Conservation (phyloP, 2,329 filamentous ascomycete species). For the Zymoseptoria passerinii region DNA sequence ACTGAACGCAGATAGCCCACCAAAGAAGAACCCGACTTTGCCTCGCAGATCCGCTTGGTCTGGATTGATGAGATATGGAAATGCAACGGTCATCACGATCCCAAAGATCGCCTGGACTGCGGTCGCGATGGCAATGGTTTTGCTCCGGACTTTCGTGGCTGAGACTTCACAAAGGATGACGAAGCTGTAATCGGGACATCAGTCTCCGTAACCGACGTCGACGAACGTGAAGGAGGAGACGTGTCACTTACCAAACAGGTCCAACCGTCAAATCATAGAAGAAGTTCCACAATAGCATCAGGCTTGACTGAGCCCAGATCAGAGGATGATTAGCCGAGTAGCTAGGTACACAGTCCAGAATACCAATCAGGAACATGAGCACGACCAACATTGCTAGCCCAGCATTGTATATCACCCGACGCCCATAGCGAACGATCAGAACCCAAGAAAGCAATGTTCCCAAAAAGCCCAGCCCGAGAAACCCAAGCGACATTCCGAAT, state of each 20-base stretch:
- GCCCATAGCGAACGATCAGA: conserved; percentile 28
- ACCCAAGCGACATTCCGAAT: conserved; percentile 35
- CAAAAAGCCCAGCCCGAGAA: conserved; percentile 36
- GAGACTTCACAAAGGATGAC: conserved; percentile 33
- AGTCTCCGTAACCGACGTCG: not conserved
- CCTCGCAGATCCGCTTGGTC: conserved; percentile 33
- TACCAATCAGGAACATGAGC: conserved; percentile 33
- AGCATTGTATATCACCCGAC: conserved; percentile 33
- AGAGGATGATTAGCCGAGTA: conserved; percentile 22
- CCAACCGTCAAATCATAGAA: conserved; percentile 33
- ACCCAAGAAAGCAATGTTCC: conserved; percentile 38
- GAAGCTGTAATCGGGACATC: conserved; percentile 15
- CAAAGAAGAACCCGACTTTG: conserved; percentile 38
- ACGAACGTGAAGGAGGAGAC: no score
- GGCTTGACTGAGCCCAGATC: conserved; percentile 35
- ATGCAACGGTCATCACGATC: conserved; percentile 29
- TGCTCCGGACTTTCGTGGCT: conserved; percentile 31
- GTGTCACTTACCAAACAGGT: conserved; percentile 27
- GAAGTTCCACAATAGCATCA: conserved; percentile 32
- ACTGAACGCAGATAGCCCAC: conserved; percentile 28
- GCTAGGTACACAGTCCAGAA: conserved; percentile 32
- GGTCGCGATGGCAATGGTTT: conserved; percentile 33
- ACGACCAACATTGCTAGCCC: conserved; percentile 30
- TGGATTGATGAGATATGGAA: conserved; percentile 34
- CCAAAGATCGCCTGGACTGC: conserved; percentile 34